Evolutionary conservation across 176 grass and related monocot genomes (phyloP), one percentile per base, ranked within the genome.

Genomic region (Rhynchospora pubera): DNA sequence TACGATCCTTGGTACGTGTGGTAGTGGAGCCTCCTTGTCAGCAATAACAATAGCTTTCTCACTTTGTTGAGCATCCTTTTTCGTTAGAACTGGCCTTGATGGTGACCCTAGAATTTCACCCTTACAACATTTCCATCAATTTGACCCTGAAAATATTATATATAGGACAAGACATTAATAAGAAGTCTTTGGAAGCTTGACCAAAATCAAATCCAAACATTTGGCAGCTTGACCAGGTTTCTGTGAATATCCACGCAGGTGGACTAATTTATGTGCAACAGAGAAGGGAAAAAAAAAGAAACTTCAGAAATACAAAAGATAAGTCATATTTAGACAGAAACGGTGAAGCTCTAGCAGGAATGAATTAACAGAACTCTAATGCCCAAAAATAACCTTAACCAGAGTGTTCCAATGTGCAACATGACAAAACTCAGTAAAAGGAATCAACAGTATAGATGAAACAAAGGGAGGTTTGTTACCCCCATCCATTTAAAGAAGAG

Each of bases 401-500:
- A 53, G 10, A 76, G 48, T 56, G 23, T n/a, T 16, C 23, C 72
- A 56, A 56, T 19, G 23, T 48, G 22, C 24, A 53, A 56, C 48
- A 55, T 28, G 18, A 50, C 11, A 9, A 76, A n/a, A 30, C 50
- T 74, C 48, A 56, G 14, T 52, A 55, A 79, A 70, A 32, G 22
- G 77, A 81, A 42, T 13, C 46, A 32, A 24, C 32, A 48, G 50
- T 7, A 46, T 16, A 85, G 24, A 28, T 46, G 7, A 39, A 74
- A 26, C 11, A 83, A 9, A 71, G 65, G 15, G 30, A 85, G 84
- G 63, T 88, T 9, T n/a, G 88, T 87, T 99, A 99, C n/a, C 97
- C 70, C 97, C 97, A 84, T 99, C 91, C 97, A 99, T 99, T 81
- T 95, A 90, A 87, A 99, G 89, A 87, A 95, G 91, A 90, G 97